These are phyloP conservation scores for Lophiostoma macrostomum DNA, from an alignment of 495 filamentous ascomycete species.

Conservation along the genomic window DNA sequence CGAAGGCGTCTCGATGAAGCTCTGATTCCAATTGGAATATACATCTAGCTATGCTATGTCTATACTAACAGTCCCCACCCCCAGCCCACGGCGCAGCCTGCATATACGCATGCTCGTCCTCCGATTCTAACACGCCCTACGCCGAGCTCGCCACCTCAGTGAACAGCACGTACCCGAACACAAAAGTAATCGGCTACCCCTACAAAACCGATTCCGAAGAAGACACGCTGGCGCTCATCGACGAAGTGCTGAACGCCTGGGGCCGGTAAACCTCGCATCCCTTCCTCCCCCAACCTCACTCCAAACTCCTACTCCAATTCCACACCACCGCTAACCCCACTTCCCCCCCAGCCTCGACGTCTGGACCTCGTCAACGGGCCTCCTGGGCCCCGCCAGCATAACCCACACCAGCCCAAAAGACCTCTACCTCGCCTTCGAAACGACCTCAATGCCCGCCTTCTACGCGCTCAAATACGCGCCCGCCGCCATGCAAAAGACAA, in stretches of 20 bases:
- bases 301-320: not conserved
- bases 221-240: conserved; percentile 57
- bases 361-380: conserved; percentile 54
- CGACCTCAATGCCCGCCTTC: conserved; percentile 58
- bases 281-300: not conserved
- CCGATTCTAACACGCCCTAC: conserved; percentile 34
- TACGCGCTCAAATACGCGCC: conserved; percentile 63
- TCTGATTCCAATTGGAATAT: too few relatives aligned
- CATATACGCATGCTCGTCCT: conserved; percentile 50
- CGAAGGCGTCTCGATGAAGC: too few relatives aligned
- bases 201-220: conserved; percentile 55
- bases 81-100: conserved; percentile 61
- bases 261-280: conserved; percentile 38
- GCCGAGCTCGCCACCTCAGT: conserved; percentile 39
- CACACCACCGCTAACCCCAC: not conserved
- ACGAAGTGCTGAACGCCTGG: conserved; percentile 59
- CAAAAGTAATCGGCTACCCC: conserved; percentile 58
- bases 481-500: conserved; percentile 59
- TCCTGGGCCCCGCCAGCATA: conserved; percentile 56
- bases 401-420: conserved; percentile 52
- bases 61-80: too few relatives aligned
- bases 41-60: too few relatives aligned
- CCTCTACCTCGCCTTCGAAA: conserved; percentile 54
- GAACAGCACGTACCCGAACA: conserved; percentile 47
- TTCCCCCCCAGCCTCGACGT: conserved; percentile 43